These are phyloP conservation scores for Saccharomycopsis schoenii DNA, from an alignment of 805 yeast species.

Conservation along the genomic window DNA sequence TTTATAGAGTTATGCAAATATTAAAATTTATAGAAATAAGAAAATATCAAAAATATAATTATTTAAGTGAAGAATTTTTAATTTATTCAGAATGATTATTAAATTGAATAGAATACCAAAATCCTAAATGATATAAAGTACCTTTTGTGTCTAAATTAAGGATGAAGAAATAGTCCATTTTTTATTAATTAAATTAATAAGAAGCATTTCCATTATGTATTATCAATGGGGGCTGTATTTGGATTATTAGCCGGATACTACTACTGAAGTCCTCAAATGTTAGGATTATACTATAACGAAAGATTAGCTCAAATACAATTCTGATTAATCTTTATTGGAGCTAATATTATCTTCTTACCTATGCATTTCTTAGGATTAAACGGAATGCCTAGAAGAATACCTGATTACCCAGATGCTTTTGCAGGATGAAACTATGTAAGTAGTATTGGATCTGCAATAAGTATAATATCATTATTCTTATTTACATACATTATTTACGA, in stretches of 20 bases:
- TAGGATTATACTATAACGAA: constrained; percentile 16
- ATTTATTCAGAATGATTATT: constrained; percentile 2
- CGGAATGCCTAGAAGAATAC: constrained; percentile 17
- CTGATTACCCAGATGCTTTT: constrained; percentile 18
- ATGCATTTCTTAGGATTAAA: constrained; percentile 17
- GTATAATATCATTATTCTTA: constrained; percentile 20
- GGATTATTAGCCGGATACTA: constrained; percentile 18
- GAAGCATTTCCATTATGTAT: constrained; percentile 13
- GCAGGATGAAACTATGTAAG: constrained; percentile 19
- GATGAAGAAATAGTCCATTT: constrained; percentile 4
- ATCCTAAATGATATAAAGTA: constrained; percentile 3
- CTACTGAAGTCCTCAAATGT: constrained; percentile 16
- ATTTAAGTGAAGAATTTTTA: constrained; percentile 4
- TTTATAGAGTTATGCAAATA: constrained; percentile 3
- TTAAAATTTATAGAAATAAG: constrained; percentile 4
- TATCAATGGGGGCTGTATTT: constrained; percentile 19
- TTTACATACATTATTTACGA: constrained; percentile 21
- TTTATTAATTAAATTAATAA: not conserved
- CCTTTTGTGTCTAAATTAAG: constrained; percentile 1
- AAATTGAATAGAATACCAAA: constrained; percentile 2
- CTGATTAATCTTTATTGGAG: constrained; percentile 16
- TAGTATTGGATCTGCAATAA: constrained; percentile 21
- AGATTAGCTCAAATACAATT: constrained; percentile 14
- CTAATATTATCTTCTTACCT: constrained; percentile 16
- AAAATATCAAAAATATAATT: not conserved